Evolutionary conservation across 257 asterid species (phyloP).

Genomic region (Penstemon eatonii): DNA sequence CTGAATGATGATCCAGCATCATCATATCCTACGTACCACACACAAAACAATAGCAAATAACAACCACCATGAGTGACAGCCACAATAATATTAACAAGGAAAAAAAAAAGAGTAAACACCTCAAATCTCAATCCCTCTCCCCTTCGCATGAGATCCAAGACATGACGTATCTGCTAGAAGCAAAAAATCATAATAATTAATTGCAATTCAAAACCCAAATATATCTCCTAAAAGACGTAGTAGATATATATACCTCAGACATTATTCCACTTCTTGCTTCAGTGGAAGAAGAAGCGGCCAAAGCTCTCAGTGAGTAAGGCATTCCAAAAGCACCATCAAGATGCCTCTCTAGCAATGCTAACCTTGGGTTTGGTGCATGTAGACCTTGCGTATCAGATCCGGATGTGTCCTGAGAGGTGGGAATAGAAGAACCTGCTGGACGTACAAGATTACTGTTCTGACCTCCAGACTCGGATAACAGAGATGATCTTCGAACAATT

Average conservation of each 20-base stretch:
- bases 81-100: background rate
- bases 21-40: constrained; percentile 41
- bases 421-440: too few relatives aligned
- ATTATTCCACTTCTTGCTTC: constrained; percentile 79
- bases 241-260: constrained; percentile 63
- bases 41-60: too few relatives aligned
- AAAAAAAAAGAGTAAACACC: constrained; percentile 45
- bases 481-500: constrained; percentile 60
- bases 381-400: constrained; percentile 42
- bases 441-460: constrained; percentile 42
- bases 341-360: constrained; percentile 77
- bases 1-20: constrained; percentile 53
- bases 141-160: constrained; percentile 89
- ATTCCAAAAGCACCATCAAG: constrained; percentile 58
- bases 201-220: background rate
- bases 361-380: constrained; percentile 47
- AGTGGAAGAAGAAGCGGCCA: constrained; percentile 47
- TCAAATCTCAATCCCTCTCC: constrained; percentile 86
- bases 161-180: constrained; percentile 82
- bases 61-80: too few relatives aligned
- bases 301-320: constrained; percentile 56
- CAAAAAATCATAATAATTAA: background rate
- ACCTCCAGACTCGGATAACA: constrained; percentile 57
- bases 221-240: background rate
- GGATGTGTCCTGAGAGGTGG: constrained; percentile 49